These are phyloP conservation scores for Claviceps africana DNA, from an alignment of 2,329 filamentous ascomycete genomes.

Conservation along the genomic window DNA sequence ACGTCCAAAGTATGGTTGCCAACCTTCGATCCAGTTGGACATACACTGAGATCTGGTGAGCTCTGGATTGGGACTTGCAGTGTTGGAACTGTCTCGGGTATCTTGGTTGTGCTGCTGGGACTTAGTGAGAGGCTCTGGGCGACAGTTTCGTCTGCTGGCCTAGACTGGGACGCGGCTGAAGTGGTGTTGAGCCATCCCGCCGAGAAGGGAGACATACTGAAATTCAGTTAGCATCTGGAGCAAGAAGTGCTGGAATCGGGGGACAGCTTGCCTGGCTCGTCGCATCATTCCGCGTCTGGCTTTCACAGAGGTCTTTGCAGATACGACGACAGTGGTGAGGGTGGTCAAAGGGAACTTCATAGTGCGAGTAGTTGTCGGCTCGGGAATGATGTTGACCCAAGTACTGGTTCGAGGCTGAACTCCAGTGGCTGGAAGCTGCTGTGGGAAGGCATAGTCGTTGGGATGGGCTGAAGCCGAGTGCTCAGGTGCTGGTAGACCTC, in stretches of 20 bases:
- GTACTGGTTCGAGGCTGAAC: constrained; percentile 20
- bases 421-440: constrained; percentile 6
- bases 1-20: constrained; percentile 26
- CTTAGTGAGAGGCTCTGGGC: not conserved
- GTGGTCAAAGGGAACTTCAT: constrained; percentile 26
- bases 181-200: constrained; percentile 20
- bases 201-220: constrained; percentile 9
- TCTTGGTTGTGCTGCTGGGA: not conserved
- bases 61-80: not conserved
- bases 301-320: constrained; percentile 4
- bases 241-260: not conserved
- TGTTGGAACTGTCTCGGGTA: not conserved
- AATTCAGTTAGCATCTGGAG: not conserved
- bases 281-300: constrained; percentile 15
- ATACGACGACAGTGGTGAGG: constrained; percentile 19
- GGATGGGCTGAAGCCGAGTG: constrained; percentile 4
- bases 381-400: constrained; percentile 25
- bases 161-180: constrained; percentile 2
- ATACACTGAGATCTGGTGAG: constrained; percentile 12
- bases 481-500: constrained; percentile 7
- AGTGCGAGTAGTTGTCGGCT: constrained; percentile 26
- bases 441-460: constrained; percentile 12
- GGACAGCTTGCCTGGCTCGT: constrained; percentile 16
- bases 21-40: constrained; percentile 17
- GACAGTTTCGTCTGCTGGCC: not conserved